These are phyloP conservation scores for Diaporthe sp. DNA, from an alignment of 2,329 filamentous ascomycete species.

Conservation along the genomic window DNA sequence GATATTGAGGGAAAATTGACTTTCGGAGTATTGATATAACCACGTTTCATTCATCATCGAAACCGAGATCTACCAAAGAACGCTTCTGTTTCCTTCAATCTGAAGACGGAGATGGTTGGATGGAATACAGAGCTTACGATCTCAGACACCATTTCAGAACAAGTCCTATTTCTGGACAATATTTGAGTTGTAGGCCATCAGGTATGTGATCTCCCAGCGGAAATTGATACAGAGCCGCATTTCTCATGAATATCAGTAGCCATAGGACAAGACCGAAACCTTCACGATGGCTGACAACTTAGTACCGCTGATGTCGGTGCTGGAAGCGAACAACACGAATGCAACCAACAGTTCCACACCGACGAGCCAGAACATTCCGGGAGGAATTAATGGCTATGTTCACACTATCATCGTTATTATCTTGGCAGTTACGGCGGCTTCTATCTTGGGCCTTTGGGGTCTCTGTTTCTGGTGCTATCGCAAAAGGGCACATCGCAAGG, in stretches of 20 bases:
- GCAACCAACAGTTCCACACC: neutral
- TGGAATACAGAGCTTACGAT: neutral
- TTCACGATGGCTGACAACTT: neutral
- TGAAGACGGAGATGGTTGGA: neutral
- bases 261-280: neutral
- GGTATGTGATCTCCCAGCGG: no score
- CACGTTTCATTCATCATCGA: neutral
- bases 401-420: neutral
- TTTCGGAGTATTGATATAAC: neutral
- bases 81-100: neutral
- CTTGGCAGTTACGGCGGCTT: neutral
- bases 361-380: neutral
- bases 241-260: neutral
- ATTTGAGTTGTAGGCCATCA: no score
- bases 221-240: rapidly evolving
- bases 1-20: neutral
- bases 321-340: neutral
- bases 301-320: no score
- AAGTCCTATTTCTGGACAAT: neutral
- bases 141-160: neutral
- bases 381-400: neutral
- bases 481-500: conserved; percentile 2
- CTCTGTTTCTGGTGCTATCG: neutral
- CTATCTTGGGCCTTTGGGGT: neutral
- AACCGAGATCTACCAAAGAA: neutral